Base-by-base conservation (phyloP, 2,329 filamentous ascomycete genomes). In the Neofusicoccum ribis region DNA sequence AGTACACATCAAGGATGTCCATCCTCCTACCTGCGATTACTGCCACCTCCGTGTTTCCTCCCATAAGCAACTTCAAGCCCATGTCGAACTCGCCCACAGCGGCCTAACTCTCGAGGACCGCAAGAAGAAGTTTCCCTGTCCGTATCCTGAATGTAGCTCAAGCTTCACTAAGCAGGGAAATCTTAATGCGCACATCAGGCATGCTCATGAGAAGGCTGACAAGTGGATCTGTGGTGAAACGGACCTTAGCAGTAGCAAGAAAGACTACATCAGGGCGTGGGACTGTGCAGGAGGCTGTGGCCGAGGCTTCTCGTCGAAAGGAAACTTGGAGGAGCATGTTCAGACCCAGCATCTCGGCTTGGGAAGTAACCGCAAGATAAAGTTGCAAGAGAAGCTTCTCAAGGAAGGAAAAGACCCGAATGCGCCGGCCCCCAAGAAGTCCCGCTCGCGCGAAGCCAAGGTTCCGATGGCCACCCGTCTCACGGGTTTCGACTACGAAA, bases 111-210 rank as follows among this genome's bases (percentile, higher is more conserved):
- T 89, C 8, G 83, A 87, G 65, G 86, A 90, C 61, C 84, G 89
- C 66, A 52, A 54, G 20, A 90, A 88, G 76, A 86, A 83, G 0
- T 86, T 89, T 59, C 75, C 80, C 1, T 97, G 94, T 74, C 84
- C 87, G 0, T 84, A 88, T 72, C 78, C 83, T 0, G 89, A 85
- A 23, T 97, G 93, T 76, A 82, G 80, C 64, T 91, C 91, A 72
- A 86, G 83, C 63, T 97, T 97, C 77, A 93, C 91, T 17, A 91
- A 90, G 73, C 88, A 86, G 67, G 89, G 90, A n/a, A 97, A 97
- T 71, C 83, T 96, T 60, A 91, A 89, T 15, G 86, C 89, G 0
- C 94, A 98, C 73, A 82, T 94, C 63, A 88, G 89, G 65, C 89
- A 86, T 11, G 88, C 89, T 0, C 94, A 97, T 73, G 85, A 92